Evolutionary conservation across 2,329 filamentous ascomycete species (phyloP), one percentile per base, ranked within the genome.

Genomic region (Orbilia ellipsospora): DNA sequence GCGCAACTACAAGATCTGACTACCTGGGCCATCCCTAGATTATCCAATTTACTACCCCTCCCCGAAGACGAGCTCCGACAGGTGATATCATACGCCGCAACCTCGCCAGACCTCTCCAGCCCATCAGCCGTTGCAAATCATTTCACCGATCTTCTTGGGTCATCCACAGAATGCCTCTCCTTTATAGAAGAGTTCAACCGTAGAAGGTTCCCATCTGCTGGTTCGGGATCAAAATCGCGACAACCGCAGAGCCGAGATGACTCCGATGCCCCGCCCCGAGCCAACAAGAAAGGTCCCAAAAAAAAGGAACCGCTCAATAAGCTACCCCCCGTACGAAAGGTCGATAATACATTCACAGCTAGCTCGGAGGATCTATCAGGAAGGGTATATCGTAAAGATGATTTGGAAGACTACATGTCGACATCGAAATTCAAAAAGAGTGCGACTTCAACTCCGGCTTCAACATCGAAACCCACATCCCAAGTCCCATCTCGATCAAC

Each of bases 121-220:
- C 73, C 77, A 8, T 84, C 89, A 61, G 91, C 90, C 77, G 92
- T 92, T 13, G 93, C 89, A 60, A 90, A 93, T 50, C 93, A 98
- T 82, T 90, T 99, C 76, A 91, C 90, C 82, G 93, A 95, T 80
- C 85, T 99, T 63, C 87, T 99, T 0, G 95, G 94, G 59, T 93
- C 96, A 81, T 93, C 92, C 5, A 88, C 93, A 0, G 89, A 91
- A 79, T 87, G 88, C 1, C 82, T 92, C 61, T 89, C 92, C 78
- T 92, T 92, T 80, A 91, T 92, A 74, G 85, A 89, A 20, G 87
- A 87, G 10, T 92, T 91, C 83, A 98, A 97, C 81, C 87, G 90
- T 2, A 88, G 85, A 6, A 70, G 77, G n/a, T 80, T 78, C 48
- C 78, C 78, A 16, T 83, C 59, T 15, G 59, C 62, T 2, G 18